Evolutionary conservation across 345 rosid genomes (phyloP).

Genomic region (Bruguiera gymnorhiza): DNA sequence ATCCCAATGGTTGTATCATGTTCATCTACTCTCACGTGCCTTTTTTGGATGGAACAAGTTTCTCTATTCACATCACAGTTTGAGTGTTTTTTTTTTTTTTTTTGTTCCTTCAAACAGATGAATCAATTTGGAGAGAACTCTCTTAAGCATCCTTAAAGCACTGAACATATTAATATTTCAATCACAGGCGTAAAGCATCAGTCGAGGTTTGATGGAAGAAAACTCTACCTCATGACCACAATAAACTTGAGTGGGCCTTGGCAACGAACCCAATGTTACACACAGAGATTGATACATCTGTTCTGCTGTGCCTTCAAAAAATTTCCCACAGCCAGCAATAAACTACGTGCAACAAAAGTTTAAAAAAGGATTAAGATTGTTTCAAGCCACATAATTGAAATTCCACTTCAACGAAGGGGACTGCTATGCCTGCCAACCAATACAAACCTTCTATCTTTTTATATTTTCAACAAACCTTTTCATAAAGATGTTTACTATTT

Average conservation of each 20-base stretch:
- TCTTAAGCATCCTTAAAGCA: no score
- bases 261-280: constrained; percentile 81
- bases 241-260: constrained; percentile 74
- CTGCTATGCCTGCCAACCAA: no score
- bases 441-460: neutral
- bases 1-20: no score
- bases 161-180: no score
- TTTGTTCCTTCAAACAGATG: no score
- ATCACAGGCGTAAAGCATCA: neutral
- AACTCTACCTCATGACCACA: constrained; percentile 87
- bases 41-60: no score
- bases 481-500: neutral
- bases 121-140: no score
- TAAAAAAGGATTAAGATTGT: neutral
- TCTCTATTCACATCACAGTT: no score
- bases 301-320: constrained; percentile 94
- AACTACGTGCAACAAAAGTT: constrained; percentile 43
- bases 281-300: constrained; percentile 93
- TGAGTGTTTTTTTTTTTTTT: no score
- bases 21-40: no score
- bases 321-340: constrained; percentile 83
- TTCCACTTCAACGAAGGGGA: neutral
- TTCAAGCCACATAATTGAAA: neutral
- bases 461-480: neutral
- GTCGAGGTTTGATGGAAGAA: neutral